These are phyloP conservation scores for Russula earlei DNA, from an alignment of 768 basidiomycete species.

Conservation along the genomic window DNA sequence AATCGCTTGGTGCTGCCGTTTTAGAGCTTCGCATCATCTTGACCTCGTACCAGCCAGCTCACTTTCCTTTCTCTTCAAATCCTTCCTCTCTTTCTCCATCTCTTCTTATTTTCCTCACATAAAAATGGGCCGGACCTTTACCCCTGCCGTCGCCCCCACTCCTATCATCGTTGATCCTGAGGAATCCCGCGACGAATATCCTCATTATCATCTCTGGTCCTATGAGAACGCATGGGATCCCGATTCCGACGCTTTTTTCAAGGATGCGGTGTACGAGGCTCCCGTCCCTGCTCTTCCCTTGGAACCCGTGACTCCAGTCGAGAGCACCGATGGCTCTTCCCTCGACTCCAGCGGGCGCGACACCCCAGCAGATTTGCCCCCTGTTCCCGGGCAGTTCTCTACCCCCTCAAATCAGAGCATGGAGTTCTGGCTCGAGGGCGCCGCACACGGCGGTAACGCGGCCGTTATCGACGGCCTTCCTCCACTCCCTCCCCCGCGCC, in stretches of 20 bases:
- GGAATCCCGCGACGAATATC: conserved; percentile 7
- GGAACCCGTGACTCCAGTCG: conserved; percentile 13
- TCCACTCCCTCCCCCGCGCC: conserved; percentile 1
- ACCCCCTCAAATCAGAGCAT: background rate
- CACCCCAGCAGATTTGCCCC: conserved; percentile 13
- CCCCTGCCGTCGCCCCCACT: background rate
- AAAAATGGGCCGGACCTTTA: conserved; percentile 20
- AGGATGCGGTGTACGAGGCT: conserved; percentile 20
- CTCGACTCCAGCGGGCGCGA: conserved; percentile 16
- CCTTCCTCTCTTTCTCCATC: background rate
- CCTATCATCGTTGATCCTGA: conserved; percentile 14
- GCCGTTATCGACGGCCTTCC: background rate
- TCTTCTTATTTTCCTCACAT: background rate
- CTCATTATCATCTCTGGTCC: conserved; percentile 16
- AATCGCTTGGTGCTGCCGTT: background rate
- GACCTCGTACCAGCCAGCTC: conserved; percentile 2
- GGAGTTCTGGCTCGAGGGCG: conserved; percentile 5
- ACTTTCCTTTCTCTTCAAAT: conserved; percentile 12
- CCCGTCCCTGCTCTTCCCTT: conserved; percentile 10
- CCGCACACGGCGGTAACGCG: background rate
- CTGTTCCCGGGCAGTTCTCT: conserved; percentile 1
- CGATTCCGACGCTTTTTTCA: conserved; percentile 21
- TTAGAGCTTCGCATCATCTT: too few relatives aligned
- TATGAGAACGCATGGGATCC: conserved; percentile 21
- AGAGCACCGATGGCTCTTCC: conserved; percentile 15